Conservation (phyloP, 257 asterid species). For the Pogostemon cablin region DNA sequence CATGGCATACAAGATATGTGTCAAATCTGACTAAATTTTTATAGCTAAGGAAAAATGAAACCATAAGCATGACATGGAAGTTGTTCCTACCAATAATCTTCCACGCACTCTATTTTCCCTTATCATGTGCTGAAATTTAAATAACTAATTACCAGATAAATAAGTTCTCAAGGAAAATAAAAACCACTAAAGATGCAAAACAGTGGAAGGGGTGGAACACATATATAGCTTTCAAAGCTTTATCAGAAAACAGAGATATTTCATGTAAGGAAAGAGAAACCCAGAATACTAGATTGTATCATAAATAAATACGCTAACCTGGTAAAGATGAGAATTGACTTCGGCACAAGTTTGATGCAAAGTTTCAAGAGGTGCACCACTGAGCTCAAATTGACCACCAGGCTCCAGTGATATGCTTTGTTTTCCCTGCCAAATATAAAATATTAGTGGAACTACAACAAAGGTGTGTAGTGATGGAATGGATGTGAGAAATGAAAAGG, state of each 20-base stretch:
- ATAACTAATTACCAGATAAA: slow-evolving; percentile 12
- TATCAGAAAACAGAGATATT: slow-evolving; percentile 16
- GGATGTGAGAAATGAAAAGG: slow-evolving; percentile 8
- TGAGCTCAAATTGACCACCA: slow-evolving; percentile 97
- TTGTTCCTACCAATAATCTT: slow-evolving; percentile 11
- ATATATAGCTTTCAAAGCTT: slow-evolving; percentile 10
- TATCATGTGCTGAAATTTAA: slow-evolving; percentile 19
- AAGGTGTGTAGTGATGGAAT: neutral
- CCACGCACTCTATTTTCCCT: neutral
- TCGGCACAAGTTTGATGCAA: slow-evolving; percentile 98
- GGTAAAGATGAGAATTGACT: slow-evolving; percentile 98
- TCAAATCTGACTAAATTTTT: slow-evolving; percentile 16
- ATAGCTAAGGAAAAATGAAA: neutral
- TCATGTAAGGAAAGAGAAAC: slow-evolving; percentile 12
- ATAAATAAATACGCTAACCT: slow-evolving; percentile 47
- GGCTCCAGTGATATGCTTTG: slow-evolving; percentile 98
- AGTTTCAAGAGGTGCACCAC: slow-evolving; percentile 98
- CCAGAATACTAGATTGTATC: slow-evolving; percentile 21
- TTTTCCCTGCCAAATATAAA: slow-evolving; percentile 58
- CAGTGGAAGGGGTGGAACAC: neutral
- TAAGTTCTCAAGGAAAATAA: slow-evolving; percentile 1
- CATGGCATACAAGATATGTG: slow-evolving; percentile 23
- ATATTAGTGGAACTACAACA: slow-evolving; percentile 7
- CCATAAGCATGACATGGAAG: neutral
- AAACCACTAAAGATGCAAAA: slow-evolving; percentile 17